phyloP scores from a whole-genome alignment of 106 monocot species.

The Dendrobium nobile region DNA sequence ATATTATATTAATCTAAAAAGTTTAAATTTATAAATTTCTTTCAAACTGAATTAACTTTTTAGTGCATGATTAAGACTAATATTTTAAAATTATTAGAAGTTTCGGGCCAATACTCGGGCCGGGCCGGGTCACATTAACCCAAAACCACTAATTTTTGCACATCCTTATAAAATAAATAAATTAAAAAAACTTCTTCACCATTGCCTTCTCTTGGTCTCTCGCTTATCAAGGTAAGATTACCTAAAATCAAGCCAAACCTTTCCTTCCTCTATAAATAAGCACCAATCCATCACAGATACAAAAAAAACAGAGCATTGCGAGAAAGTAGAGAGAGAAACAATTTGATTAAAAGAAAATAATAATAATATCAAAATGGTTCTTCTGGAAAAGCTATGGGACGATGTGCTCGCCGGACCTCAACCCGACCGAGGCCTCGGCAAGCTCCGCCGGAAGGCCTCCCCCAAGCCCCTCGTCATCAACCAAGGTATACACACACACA shows the following conservation, averaged over 20 bases:
- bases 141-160: too few relatives aligned
- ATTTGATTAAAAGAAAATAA: neutral
- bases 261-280: neutral
- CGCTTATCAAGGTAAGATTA: neutral
- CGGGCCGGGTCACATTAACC: too few relatives aligned
- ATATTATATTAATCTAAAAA: too few relatives aligned
- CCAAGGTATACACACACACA: slow-evolving; percentile 5
- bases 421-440: slow-evolving; percentile 76
- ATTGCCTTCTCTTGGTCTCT: too few relatives aligned
- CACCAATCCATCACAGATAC: neutral
- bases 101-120: too few relatives aligned
- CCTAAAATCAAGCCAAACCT: neutral
- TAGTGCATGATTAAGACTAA: too few relatives aligned
- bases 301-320: too few relatives aligned
- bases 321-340: neutral
- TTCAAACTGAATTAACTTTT: too few relatives aligned
- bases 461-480: slow-evolving; percentile 24
- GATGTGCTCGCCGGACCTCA: slow-evolving; percentile 83
- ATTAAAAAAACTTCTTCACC: too few relatives aligned
- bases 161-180: too few relatives aligned
- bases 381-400: slow-evolving; percentile 92
- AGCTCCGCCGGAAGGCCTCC: slow-evolving; percentile 39
- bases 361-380: slow-evolving; percentile 14
- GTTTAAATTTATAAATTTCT: too few relatives aligned
- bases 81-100: too few relatives aligned